phyloP scores from a whole-genome alignment of 148 eudicot genomes.

The Silene conica region DNA sequence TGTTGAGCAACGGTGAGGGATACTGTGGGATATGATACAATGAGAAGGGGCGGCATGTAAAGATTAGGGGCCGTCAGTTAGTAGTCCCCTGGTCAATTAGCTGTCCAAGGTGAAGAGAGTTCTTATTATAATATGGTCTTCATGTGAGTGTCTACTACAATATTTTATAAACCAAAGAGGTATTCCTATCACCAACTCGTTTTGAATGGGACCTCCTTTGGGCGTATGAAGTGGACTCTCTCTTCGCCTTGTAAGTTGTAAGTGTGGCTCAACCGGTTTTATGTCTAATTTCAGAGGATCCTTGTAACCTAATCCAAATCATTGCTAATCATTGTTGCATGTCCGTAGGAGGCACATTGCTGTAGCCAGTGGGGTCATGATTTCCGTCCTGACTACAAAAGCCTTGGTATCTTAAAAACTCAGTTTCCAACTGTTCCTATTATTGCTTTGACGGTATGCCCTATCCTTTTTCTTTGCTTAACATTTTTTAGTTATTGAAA shows the following conservation, averaged over 20 bases:
- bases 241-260: no score
- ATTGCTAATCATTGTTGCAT: not conserved
- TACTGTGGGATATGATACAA: not conserved
- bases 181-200: no score
- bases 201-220: no score
- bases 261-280: no score
- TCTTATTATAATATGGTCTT: no score
- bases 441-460: slow-evolving; percentile 87
- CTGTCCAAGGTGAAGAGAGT: not conserved
- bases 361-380: slow-evolving; percentile 99
- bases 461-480: not conserved
- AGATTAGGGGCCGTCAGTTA: not conserved
- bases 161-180: no score
- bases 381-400: slow-evolving; percentile 99
- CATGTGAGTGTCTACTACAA: no score
- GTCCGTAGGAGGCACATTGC: slow-evolving; percentile 91
- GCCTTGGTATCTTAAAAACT: slow-evolving; percentile 94
- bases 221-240: no score
- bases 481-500: not conserved
- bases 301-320: not conserved
- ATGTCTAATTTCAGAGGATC: not conserved
- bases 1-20: not conserved
- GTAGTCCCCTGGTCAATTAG: not conserved
- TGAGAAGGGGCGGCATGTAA: not conserved
- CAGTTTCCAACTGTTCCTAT: slow-evolving; percentile 91